Evolutionary conservation across 306 rosid genomes (phyloP), one percentile per base, ranked within the genome.

Genomic region (Sesbania bispinosa): DNA sequence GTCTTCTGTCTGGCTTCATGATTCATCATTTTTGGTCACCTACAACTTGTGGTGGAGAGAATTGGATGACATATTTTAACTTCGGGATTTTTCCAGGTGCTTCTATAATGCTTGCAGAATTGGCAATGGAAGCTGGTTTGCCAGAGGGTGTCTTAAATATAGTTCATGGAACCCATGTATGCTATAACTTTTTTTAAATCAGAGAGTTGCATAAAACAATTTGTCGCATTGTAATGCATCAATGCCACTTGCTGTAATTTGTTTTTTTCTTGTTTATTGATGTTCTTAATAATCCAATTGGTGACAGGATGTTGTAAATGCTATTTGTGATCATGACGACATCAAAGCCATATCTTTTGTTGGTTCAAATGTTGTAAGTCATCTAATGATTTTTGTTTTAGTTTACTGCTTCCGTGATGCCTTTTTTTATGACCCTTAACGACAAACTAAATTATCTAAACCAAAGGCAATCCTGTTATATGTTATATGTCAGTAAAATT

Each of bases 61-160:
- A 47, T 48, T 5, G n/a, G 29, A 48, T 19, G 57, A 20, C 10
- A 6, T 45, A 19, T 47, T 19, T 47, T 52, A 4, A 53, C 35
- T 26, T 13, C 1, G 9, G 18, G 4, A 13, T 53, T 53, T n/a
- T 35, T 9, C 0, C 87, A 89, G 96, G 96, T 52, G 90, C 96
- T 35, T 85, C 96, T 74, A 41, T 87, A 47, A 77, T 87, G 18
- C 90, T 89, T 51, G 90, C 96, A 47, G 96, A 89, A 81, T 77
- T 89, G 59, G 96, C 96, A 52, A 72, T 79, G 51, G 96, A 89
- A 80, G 96, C 96, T 79, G 96, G 96, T 72, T 41, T 89, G 73
- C 96, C 96, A 14, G 46, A 86, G 60, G 96, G 96, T 48, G 96
- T 89, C 75, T 72, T 89, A 73, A 89, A 86, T 77, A 73, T 89